Evolutionary conservation across 2,329 filamentous ascomycete genomes (phyloP).

Genomic region (Dothistroma septosporum): DNA sequence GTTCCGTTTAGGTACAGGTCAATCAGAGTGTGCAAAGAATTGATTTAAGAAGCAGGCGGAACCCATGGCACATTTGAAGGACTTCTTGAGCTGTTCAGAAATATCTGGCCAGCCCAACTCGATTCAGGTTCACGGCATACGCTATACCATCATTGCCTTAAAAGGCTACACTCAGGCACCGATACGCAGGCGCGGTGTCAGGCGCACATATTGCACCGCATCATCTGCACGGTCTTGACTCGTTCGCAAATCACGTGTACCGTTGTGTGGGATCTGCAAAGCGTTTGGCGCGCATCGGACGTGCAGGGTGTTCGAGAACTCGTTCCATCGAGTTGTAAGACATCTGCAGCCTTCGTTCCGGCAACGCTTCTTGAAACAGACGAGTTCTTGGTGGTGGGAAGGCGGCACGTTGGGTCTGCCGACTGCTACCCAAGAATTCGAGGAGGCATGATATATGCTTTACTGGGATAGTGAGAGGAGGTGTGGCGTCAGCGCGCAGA

Average conservation of each 20-base stretch:
- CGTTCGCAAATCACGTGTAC: not conserved
- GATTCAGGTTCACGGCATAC: not conserved
- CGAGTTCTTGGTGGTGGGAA: not conserved
- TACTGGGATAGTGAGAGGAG: not conserved
- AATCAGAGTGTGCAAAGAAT: not conserved
- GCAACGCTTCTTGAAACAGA: not conserved
- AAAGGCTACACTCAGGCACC: not conserved
- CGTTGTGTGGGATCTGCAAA: not conserved
- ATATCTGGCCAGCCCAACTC: not conserved
- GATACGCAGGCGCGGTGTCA: not conserved
- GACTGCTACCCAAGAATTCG: not conserved
- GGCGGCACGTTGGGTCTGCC: not conserved
- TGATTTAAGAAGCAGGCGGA: not conserved
- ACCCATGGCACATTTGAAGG: not conserved
- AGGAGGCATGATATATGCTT: not conserved
- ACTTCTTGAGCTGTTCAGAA: not conserved
- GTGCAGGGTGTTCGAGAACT: not conserved
- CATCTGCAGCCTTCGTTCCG: not conserved
- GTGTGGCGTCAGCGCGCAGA: not conserved
- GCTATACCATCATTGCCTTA: not conserved
- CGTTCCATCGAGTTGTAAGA: not conserved
- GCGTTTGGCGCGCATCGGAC: not conserved
- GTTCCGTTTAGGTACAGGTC: constrained; percentile 5
- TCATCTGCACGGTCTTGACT: not conserved
- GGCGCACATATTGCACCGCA: not conserved